Evolutionary conservation across 2,329 filamentous ascomycete genomes (phyloP), one percentile per base, ranked within the genome.

Genomic region (Aspergillus flavus): DNA sequence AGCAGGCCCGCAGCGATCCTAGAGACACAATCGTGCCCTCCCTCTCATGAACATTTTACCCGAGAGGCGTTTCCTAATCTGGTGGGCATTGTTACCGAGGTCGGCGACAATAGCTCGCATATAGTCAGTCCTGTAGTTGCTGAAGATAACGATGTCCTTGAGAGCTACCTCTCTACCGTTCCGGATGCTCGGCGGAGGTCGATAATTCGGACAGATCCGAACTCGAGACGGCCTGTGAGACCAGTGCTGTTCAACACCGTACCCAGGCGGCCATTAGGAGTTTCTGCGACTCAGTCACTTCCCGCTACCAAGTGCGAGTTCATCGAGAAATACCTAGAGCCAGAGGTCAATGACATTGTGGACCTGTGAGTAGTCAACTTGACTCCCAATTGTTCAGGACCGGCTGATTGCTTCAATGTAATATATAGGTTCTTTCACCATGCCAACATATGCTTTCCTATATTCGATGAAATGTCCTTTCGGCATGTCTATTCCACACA

Each of bases 91-190:
- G 69, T 68, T 39, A 39, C 63, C 14, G 68, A 71, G 30, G 57
- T 61, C 76, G 60, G 69, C 53, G 65, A 68, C 58, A 75, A 81
- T 30, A 82, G 80, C 64, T 78, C 81, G 3, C 82, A 85, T 65
- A 83, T 87, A 57, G 79, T 87, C 52, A 84, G 84, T 2, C 84
- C 84, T 0, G 81, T 82, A 0, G 77, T 82, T 21, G 83, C 81
- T 3, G 81, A 80, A 41, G 85, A 87, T 71, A 85, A 80, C 3
- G 82, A 86, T 34, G 76, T 87, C 2, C 67, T 87, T 7, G 81
- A 83, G 2, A 80, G 82, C 61, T 87, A 86, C 64, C 76, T 87
- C 3, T 80, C 79, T 21, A 69, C 72, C 30, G 68, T 73, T 46
- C 63, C 73, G 11, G 63, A 60, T 26, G 50, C 57, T 1, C 64